Conservation (phyloP, 1,284 basidiomycete species). For the Trichosporon faecale region DNA sequence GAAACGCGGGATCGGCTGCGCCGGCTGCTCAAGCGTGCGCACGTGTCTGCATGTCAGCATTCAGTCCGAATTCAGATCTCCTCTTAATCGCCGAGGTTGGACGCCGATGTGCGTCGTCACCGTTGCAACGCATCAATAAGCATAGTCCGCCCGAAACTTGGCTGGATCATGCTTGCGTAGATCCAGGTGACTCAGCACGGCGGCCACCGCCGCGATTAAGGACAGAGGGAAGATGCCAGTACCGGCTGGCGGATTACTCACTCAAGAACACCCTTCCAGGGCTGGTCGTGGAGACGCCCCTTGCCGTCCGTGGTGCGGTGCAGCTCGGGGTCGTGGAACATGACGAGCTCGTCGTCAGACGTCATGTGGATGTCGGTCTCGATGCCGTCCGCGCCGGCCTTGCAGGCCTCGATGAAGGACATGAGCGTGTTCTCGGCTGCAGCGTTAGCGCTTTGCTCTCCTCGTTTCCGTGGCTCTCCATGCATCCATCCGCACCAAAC, state of each 20-base stretch:
- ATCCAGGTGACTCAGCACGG: background rate
- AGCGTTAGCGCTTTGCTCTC: background rate
- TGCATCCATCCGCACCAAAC: background rate
- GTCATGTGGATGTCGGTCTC: conserved; percentile 98
- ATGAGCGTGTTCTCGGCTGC: conserved; percentile 81
- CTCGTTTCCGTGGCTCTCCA: background rate
- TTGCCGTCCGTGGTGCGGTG: conserved; percentile 59
- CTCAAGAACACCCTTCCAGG: conserved; percentile 53
- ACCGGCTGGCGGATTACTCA: conserved; percentile 26
- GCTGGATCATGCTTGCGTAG: background rate
- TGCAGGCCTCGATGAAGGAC: conserved; percentile 87
- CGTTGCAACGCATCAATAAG: background rate
- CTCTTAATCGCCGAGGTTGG: background rate
- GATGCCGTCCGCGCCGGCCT: conserved; percentile 89
- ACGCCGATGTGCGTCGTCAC: background rate
- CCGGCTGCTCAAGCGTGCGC: conserved; percentile 74
- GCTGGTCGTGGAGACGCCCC: conserved; percentile 56
- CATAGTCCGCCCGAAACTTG: background rate
- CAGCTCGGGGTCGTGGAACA: conserved; percentile 86
- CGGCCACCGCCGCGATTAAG: background rate
- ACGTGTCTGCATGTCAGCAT: conserved; percentile 58
- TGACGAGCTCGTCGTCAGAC: conserved; percentile 79
- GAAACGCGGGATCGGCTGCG: conserved; percentile 84
- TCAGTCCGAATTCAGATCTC: background rate
- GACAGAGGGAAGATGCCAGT: background rate